Conservation (phyloP, 2,329 filamentous ascomycete genomes). For the Aspergillus sergii region DNA sequence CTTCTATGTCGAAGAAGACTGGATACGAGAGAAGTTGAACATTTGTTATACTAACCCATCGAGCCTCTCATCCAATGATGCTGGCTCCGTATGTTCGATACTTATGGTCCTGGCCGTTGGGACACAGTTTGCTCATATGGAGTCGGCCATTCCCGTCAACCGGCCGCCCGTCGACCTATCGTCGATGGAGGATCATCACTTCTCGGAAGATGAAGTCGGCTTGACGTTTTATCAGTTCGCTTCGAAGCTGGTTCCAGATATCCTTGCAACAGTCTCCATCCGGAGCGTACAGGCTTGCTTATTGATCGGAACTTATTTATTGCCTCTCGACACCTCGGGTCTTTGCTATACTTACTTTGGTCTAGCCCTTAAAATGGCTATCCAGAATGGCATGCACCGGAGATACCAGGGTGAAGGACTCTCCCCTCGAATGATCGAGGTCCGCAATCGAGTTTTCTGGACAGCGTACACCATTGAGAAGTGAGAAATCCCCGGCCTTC, state of each 20-base stretch:
- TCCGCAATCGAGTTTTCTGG: slow-evolving; percentile 61
- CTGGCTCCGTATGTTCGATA: slow-evolving; percentile 45
- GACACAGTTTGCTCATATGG: slow-evolving; percentile 48
- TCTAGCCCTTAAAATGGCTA: slow-evolving; percentile 58
- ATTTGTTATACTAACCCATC: slow-evolving; percentile 41
- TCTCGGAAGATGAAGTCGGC: slow-evolving; percentile 57
- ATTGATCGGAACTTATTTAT: slow-evolving; percentile 58
- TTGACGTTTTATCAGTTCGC: slow-evolving; percentile 61
- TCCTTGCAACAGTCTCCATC: slow-evolving; percentile 59
- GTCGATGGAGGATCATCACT: slow-evolving; percentile 35
- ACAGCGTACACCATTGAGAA: slow-evolving; percentile 60
- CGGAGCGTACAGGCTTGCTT: slow-evolving; percentile 62
- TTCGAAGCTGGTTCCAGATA: slow-evolving; percentile 57
- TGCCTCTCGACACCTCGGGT: slow-evolving; percentile 60
- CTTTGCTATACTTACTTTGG: slow-evolving; percentile 61
- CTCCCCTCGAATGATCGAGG: slow-evolving; percentile 53
- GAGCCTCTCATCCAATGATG: slow-evolving; percentile 40
- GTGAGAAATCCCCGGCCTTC: slow-evolving; percentile 31
- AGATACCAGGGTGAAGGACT: slow-evolving; percentile 52
- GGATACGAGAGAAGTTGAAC: slow-evolving; percentile 43
- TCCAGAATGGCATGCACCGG: slow-evolving; percentile 64
- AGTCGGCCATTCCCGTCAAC: slow-evolving; percentile 41
- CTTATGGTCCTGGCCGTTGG: slow-evolving; percentile 48
- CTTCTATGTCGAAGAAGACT: slow-evolving; percentile 47
- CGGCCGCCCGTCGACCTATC: slow-evolving; percentile 28